Base-by-base conservation (phyloP, 169 alveolate genomes). In the Plasmodium sp. region DNA sequence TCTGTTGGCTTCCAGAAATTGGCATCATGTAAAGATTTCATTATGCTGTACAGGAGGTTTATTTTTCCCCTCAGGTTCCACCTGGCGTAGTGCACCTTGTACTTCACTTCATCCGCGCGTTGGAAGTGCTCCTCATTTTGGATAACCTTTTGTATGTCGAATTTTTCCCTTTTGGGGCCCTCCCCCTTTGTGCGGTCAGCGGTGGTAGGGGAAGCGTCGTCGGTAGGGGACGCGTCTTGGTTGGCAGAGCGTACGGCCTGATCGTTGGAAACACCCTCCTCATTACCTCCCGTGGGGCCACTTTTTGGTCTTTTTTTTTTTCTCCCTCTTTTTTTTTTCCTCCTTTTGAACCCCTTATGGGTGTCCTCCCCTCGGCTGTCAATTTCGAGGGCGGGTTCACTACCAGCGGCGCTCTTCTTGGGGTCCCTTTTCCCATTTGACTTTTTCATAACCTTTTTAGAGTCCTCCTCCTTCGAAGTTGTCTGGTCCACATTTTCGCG, bases 11-110 rank as follows among this genome's bases (percentile, higher is more conserved):
- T 82, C 27, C 48, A 92, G 58, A 92, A 92, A 14, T 54, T 22
- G 39, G 36, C 77, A 27, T 92, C 95, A 83, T 56, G 77, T 41
- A 92, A 73, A 18, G 92, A 81, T 82, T 92, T 92, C 80, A 92
- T 67, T 43, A 92, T 83, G 36, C 58, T 92, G 33, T 92, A 54
- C 10, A 83, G 41, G 34, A 92, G 51, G 77, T 43, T 18, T 3
- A 92, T 10, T 82, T 36, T 48, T 12, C 71, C 71, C 39, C 72
- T 51, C 9, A 31, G 48, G 77, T 34, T 92, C 95, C 95, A 92
- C 27, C 58, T 82, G 48, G 31, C 56, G 31, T 34, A 82, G 27
- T 71, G 86, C 77, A 82, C 79, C 84, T 41, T 45, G 54, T 80
- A 74, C 82, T 90, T 90, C 9, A 90, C 72, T 31, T 90, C 48